A percentile compares a stretch with the other conserved stretches of the same genome.
Evolutionary conservation across 2,329 filamentous ascomycete genomes (phyloP).

Genomic region (Aspergillus clavatus): DNA sequence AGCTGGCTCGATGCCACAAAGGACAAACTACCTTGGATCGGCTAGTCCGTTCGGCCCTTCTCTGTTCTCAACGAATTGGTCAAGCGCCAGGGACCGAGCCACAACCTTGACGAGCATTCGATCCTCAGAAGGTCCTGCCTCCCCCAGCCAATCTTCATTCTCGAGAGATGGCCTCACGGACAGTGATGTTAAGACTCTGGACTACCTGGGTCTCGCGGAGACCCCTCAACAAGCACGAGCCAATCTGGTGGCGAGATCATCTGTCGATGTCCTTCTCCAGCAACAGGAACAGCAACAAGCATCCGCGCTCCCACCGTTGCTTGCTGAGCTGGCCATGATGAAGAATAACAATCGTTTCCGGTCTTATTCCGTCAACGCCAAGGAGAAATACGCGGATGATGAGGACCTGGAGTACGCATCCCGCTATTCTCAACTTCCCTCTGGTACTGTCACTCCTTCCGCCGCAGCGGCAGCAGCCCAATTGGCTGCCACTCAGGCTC

Average conservation of each 20-base stretch:
- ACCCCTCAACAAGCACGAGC: constrained; percentile 77
- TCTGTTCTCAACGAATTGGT: constrained; percentile 84
- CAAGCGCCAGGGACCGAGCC: constrained; percentile 71
- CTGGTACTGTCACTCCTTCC: constrained; percentile 56
- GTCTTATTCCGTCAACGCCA: constrained; percentile 97
- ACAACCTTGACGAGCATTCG: constrained; percentile 86
- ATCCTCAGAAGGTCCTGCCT: constrained; percentile 80
- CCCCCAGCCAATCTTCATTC: constrained; percentile 79
- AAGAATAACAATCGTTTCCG: constrained; percentile 83
- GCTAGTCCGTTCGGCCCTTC: constrained; percentile 75
- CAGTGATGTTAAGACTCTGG: constrained; percentile 84
- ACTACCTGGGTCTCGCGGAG: constrained; percentile 92
- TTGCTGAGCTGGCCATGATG: constrained; percentile 70
- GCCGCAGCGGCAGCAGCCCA: constrained; percentile 55
- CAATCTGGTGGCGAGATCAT: constrained; percentile 63
- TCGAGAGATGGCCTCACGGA: constrained; percentile 80
- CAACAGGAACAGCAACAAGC: constrained; percentile 49
- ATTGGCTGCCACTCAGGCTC: constrained; percentile 56
- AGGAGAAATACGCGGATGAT: constrained; percentile 90
- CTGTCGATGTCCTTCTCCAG: constrained; percentile 46
- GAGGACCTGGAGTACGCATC: constrained; percentile 72
- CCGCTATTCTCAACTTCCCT: constrained; percentile 53
- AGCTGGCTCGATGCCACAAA: constrained; percentile 90
- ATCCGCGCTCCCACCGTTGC: constrained; percentile 55
- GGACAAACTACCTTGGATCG: constrained; percentile 61